Conservation (phyloP, 108 stramenopile genomes). For the Skeletonema potamos region DNA sequence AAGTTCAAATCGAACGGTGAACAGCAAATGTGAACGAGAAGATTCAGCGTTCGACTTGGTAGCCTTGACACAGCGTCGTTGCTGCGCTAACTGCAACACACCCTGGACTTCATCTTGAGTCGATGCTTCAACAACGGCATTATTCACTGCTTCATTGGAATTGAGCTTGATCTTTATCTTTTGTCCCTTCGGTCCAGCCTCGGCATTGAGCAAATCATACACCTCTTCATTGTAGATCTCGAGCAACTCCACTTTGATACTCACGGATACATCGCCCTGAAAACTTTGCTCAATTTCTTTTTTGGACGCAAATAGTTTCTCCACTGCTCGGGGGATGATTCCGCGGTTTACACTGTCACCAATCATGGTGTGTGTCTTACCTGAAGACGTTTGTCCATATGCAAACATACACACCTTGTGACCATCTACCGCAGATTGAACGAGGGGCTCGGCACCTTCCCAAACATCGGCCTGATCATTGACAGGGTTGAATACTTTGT, state of each 20-base stretch:
- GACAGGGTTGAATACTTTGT: constrained; percentile 62
- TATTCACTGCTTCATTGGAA: constrained; percentile 72
- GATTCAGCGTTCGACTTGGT: constrained; percentile 84
- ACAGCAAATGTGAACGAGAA: constrained; percentile 84
- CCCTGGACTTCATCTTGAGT: constrained; percentile 54
- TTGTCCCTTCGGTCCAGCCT: constrained; percentile 46
- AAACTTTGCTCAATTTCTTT: constrained; percentile 46
- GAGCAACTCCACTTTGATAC: constrained; percentile 85
- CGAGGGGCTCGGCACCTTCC: constrained; percentile 85
- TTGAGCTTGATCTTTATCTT: constrained; percentile 58
- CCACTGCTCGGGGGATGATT: constrained; percentile 67
- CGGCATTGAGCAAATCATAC: constrained; percentile 75
- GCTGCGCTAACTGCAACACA: constrained; percentile 63
- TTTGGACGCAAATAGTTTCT: constrained; percentile 83
- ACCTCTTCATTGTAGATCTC: constrained; percentile 98
- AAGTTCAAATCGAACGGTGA: constrained; percentile 79
- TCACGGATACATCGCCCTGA: constrained; percentile 56
- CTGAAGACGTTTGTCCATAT: constrained; percentile 76
- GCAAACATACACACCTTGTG: constrained; percentile 93
- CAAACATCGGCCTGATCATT: constrained; percentile 77
- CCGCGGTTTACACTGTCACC: constrained; percentile 66
- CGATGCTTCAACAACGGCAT: constrained; percentile 39
- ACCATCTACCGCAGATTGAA: constrained; percentile 84
- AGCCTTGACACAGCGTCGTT: constrained; percentile 75
- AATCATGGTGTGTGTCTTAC: constrained; percentile 97